Base-by-base conservation (phyloP, 805 yeast species). In the Torulaspora quercuum region DNA sequence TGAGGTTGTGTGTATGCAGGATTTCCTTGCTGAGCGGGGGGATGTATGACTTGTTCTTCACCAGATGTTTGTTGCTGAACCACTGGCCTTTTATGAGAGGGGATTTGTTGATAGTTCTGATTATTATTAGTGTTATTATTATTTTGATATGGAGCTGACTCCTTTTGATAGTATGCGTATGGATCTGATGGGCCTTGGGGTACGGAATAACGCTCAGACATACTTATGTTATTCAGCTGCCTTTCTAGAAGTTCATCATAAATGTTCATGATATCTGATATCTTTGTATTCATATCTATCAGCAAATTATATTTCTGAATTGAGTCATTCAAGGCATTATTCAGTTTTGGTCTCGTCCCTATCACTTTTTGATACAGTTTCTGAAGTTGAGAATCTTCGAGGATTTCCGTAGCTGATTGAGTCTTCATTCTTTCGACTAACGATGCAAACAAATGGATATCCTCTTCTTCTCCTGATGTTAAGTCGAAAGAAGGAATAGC, bases 221-320 rank as follows among this genome's bases (percentile, higher is more conserved):
- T 15, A 40, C 53, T 64, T 50, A 46, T 74, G 59, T 41, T 63
- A 55, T 51, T 68, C 57, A 44, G 71, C 59, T 55, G 79, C 59
- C 18, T 68, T 41, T 88, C 95, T 41, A 87, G 66, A 33, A 82
- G 70, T 42, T 73, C 75, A 56, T 87, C 95, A 51, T 87, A 88
- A n/a, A 82, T 66, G 43, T 82, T 72, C 53, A 79, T 74, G 20
- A 86, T 80, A 4, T 87, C 79, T 37, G 83, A 80, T 37, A 88
- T 72, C 51, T 88, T 86, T 31, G 82, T 75, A 61, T 83, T 86
- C 76, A 84, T 68, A 31, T 82, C 85, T 45, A 82, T 72, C 44
- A 80, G 72, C 13, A 63, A 59, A 34, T 86, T 90, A 50, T 86
- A 76, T 46, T 75, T 79, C 23, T 72, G 70, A 20, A 73, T 69